These are phyloP conservation scores for Ceratonia siliqua DNA, from an alignment of 306 rosid species.

Conservation along the genomic window DNA sequence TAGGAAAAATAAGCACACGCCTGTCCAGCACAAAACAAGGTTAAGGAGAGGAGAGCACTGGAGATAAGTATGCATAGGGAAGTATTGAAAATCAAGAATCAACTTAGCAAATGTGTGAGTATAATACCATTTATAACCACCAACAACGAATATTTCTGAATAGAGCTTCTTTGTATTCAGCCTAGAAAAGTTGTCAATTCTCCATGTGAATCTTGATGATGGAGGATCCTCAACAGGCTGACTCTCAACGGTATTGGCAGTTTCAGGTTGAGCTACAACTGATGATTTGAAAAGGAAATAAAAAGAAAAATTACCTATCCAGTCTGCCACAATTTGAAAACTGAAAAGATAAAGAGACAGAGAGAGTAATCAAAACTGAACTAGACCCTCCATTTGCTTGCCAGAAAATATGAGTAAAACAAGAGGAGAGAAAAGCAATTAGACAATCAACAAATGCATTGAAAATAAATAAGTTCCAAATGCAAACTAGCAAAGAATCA, in stretches of 20 bases:
- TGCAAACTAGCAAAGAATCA: conserved; percentile 17
- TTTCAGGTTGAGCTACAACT: conserved; percentile 75
- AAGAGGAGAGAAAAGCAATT: neutral
- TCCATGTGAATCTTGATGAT: conserved; percentile 78
- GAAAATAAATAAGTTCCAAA: conserved; percentile 18
- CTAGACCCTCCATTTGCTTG: conserved; percentile 12
- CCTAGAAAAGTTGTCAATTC: conserved; percentile 74
- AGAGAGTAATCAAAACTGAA: conserved; percentile 4
- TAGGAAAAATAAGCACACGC: conserved; percentile 90
- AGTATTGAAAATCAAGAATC: conserved; percentile 5
- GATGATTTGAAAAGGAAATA: conserved; percentile 33
- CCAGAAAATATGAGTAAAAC: neutral
- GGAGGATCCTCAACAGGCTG: conserved; percentile 84
- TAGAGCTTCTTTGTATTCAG: conserved; percentile 69
- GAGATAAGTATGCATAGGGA: conserved; percentile 7
- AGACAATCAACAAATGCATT: conserved; percentile 13
- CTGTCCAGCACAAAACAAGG: conserved; percentile 43
- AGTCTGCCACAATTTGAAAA: conserved; percentile 22
- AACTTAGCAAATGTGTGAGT: conserved; percentile 2
- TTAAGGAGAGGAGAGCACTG: conserved; percentile 22
- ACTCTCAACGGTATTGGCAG: conserved; percentile 66
- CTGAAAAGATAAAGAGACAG: neutral
- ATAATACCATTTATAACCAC: conserved; percentile 80
- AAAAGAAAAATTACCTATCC: conserved; percentile 23
- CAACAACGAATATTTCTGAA: conserved; percentile 74